Base-by-base conservation (phyloP, 2,329 filamentous ascomycete species). In the Teratosphaeria nubilosa region DNA sequence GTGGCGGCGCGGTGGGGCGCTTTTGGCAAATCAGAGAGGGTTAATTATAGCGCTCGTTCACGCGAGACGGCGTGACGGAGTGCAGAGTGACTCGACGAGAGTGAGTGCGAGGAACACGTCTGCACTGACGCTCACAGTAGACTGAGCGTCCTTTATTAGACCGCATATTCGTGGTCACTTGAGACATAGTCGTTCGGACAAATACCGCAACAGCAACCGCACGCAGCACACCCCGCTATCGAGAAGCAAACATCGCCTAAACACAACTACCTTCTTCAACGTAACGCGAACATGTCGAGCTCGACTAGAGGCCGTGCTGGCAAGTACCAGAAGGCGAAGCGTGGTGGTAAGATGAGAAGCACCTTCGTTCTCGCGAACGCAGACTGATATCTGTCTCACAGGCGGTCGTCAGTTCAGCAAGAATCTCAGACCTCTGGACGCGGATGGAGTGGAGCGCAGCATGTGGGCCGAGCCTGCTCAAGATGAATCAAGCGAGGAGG, bases 381-480 rank as follows among this genome's bases (percentile, higher is more conserved):
- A 20, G 24, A 27, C 25, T 53, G 24, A 30, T 20, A 53, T 27
- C 20, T 30, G 30, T 51, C 25, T 64, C 25, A 4, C 58, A 96
- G 91, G 91, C 62, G 94, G 94, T 70, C 96, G 96, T 77, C 87
- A 95, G 71, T 99, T 95, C 78, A 96, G 91, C 65, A 87, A 90
- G 65, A 86, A 96, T 73, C 85, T 97, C 53, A 86, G 89, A 73
- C 91, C 91, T 22, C 77, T 94, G 69, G 91, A 96, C 70, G 86
- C 86, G 66, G 89, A 97, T 70, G 94, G 92, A 66, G 94, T 94
- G 70, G 85, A 90, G 66, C 80, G 92, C 62, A 86, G 87, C 79
- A 92, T 96, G 82, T 96, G 92, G 89, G 85, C 82, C 71, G 83
- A 85, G 71, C 76, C 83, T 70, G 60, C 48, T 30, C 70, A 58